phyloP scores from a whole-genome alignment of 192 early-diverging fungal species.

The Backusella tuberculispora region DNA sequence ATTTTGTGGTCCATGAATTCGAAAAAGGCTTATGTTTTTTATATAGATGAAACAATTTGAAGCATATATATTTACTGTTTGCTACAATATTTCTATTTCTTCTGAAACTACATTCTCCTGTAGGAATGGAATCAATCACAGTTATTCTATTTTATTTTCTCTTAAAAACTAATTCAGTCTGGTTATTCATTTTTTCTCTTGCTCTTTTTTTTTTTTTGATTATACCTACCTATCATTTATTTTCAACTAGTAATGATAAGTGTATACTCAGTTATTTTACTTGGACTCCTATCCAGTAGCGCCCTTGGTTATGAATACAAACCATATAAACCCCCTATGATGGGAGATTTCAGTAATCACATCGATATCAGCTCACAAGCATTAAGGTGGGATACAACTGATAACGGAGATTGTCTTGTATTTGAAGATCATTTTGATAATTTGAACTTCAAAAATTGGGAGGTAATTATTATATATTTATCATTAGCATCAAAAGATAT shows the following conservation, averaged over 20 bases:
- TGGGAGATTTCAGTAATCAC: neutral
- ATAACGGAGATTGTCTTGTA: slow-evolving; percentile 30
- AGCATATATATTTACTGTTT: neutral
- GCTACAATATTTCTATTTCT: neutral
- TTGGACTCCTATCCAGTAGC: neutral
- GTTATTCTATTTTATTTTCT: neutral
- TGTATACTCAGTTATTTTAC: neutral
- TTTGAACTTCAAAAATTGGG: slow-evolving; percentile 36
- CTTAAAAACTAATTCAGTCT: neutral
- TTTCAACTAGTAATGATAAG: neutral
- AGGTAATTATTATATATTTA: slow-evolving; percentile 32
- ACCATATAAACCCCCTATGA: neutral
- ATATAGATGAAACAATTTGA: neutral
- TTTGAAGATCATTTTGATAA: slow-evolving; percentile 41
- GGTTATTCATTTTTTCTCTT: neutral
- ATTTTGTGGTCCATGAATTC: neutral
- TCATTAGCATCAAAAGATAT: neutral
- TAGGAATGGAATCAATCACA: neutral
- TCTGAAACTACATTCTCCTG: slow-evolving; percentile 13
- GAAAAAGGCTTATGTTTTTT: neutral
- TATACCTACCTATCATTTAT: neutral
- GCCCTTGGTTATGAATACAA: slow-evolving; percentile 14
- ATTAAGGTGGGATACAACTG: slow-evolving; percentile 3
- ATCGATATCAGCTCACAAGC: neutral
- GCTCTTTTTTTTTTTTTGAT: neutral